These are phyloP conservation scores for Stephanodiscus triporus DNA, from an alignment of 108 stramenopile species.

Conservation along the genomic window DNA sequence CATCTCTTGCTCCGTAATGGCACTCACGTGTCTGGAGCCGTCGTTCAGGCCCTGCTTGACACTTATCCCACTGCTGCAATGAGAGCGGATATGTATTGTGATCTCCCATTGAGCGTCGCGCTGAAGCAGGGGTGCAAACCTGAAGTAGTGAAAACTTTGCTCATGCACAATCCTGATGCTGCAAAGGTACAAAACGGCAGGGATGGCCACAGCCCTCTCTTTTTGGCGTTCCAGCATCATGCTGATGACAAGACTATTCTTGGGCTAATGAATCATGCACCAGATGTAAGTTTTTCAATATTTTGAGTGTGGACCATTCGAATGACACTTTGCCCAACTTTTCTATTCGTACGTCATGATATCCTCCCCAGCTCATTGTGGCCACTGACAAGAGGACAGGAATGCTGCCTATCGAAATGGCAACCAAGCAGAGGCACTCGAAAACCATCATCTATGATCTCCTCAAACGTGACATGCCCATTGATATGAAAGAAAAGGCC, in stretches of 20 bases:
- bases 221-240: conserved; percentile 79
- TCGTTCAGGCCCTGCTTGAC: conserved; percentile 48
- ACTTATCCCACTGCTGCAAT: conserved; percentile 48
- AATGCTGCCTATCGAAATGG: conserved; percentile 86
- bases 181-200: conserved; percentile 52
- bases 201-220: conserved; percentile 80
- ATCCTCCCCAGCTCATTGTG: conserved; percentile 54
- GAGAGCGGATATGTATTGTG: conserved; percentile 52
- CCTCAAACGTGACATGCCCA: conserved; percentile 84
- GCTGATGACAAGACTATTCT: conserved; percentile 87
- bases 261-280: conserved; percentile 86
- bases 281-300: conserved; percentile 43
- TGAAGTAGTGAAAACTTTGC: conserved; percentile 43
- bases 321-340: neutral
- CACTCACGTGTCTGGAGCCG: conserved; percentile 30
- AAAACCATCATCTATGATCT: conserved; percentile 85
- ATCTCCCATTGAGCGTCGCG: conserved; percentile 49
- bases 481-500: conserved; percentile 83
- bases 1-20: conserved; percentile 52
- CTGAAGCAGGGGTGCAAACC: conserved; percentile 48
- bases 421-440: conserved; percentile 81
- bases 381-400: conserved; percentile 83
- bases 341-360: neutral
- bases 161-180: conserved; percentile 51
- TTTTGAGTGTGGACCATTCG: neutral